Conservation (phyloP, 768 basidiomycete genomes). For the Hypholoma sublateritium region DNA sequence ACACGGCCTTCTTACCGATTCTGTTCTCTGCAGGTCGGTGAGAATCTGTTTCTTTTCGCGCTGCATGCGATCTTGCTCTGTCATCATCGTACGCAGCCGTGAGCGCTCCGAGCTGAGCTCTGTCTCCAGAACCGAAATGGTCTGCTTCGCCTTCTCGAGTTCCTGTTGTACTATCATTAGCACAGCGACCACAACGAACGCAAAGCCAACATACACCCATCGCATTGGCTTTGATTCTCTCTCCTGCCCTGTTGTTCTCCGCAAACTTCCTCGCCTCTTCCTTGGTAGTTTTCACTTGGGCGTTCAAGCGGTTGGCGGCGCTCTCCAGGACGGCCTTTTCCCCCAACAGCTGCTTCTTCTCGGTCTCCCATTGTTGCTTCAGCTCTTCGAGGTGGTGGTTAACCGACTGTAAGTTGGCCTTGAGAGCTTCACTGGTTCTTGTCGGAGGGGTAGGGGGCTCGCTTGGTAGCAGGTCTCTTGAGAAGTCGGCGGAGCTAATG, state of each 20-base stretch:
- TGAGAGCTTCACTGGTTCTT: slow-evolving; percentile 64
- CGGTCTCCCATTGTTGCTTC: slow-evolving; percentile 71
- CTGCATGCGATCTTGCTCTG: slow-evolving; percentile 61
- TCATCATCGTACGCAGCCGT: slow-evolving; percentile 58
- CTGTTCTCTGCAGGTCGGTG: slow-evolving; percentile 66
- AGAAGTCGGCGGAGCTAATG: slow-evolving; percentile 53
- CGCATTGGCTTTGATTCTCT: slow-evolving; percentile 47
- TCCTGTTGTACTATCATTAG: slow-evolving; percentile 46
- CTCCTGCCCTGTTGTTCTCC: slow-evolving; percentile 51
- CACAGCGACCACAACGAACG: background rate
- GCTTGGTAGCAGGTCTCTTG: slow-evolving; percentile 42
- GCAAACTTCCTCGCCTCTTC: slow-evolving; percentile 54
- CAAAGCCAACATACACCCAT: slow-evolving; percentile 48
- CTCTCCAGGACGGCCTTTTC: slow-evolving; percentile 77
- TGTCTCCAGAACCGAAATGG: slow-evolving; percentile 65
- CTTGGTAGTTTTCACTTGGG: slow-evolving; percentile 56
- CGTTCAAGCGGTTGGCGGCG: slow-evolving; percentile 63
- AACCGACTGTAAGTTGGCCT: slow-evolving; percentile 56
- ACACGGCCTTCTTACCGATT: slow-evolving; percentile 49
- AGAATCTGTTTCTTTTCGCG: slow-evolving; percentile 66
- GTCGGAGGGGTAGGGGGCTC: slow-evolving; percentile 72
- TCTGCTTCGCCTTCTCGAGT: slow-evolving; percentile 62
- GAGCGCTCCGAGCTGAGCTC: slow-evolving; percentile 70
- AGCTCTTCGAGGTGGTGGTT: slow-evolving; percentile 63
- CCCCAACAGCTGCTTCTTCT: slow-evolving; percentile 58